Evolutionary conservation across 805 yeast genomes (phyloP), one percentile per base, ranked within the genome.

Genomic region (Lipomyces oligophaga): DNA sequence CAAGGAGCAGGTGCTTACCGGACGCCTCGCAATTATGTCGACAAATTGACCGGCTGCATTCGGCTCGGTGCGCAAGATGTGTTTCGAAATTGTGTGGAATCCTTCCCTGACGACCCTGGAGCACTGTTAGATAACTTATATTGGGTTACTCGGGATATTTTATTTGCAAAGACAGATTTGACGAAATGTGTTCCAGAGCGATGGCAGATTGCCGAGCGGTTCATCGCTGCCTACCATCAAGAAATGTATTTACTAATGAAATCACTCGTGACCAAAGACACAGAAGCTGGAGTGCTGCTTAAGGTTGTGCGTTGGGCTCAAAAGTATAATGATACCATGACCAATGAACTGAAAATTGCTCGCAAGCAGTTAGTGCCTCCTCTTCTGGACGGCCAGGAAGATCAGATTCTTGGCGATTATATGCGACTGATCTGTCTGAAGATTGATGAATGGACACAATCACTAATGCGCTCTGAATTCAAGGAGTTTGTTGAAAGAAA

Each of bases 61-160:
- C 42, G 41, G 15, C 51, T 35, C 40, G 75, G 85, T 5, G 75
- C 89, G 10, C 70, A 67, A 22, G 84, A 80, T 18, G 81, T 83
- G 33, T 88, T 88, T 67, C 69, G 74, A 28, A 77, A 80, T 48
- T 80, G 88, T 68, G 74, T 71, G 58, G 77, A 74, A 48, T 74
- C 74, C 47, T 81, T 72, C 60, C 67, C 63, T 16, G 71, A 67
- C 18, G 68, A 61, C 35, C 73, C 73, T 31, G 78, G 80, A 65
- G 73, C 72, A 15, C 79, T 87, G 1, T 71, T 85, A 47, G 81
- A 82, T 32, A 79, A 84, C 55, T 67, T 89, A 45, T 81, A 80
- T 47, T 90, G 96, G 89, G 75, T 88, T 16, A 86, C 83, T 63
- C 81, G 83, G 55, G 97, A 90, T 59, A 67, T 93, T 45, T 66